These are phyloP conservation scores for Gymnopilus junonius DNA, from an alignment of 768 basidiomycete species.

Conservation along the genomic window DNA sequence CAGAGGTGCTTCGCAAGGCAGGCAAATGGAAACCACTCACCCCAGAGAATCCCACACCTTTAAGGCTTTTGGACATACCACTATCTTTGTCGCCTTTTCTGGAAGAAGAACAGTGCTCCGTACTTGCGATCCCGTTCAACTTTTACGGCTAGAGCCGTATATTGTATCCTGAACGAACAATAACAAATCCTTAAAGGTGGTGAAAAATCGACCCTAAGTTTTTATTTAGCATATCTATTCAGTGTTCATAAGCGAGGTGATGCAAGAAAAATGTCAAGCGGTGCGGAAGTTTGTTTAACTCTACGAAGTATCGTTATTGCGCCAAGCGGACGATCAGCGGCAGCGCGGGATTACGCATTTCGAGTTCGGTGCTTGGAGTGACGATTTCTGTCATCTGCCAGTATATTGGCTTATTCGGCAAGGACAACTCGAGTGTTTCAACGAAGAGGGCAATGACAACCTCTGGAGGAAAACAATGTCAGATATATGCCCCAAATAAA, in stretches of 20 bases:
- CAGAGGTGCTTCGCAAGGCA: constrained; percentile 29
- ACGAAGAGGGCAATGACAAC: constrained; percentile 26
- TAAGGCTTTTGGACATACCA: constrained; percentile 37
- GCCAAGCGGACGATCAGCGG: constrained; percentile 13
- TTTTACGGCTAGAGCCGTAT: constrained; percentile 16
- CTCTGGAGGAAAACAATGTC: constrained; percentile 17
- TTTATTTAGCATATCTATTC: too few relatives aligned
- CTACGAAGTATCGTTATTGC: neutral
- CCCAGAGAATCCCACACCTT: constrained; percentile 25
- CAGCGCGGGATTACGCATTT: constrained; percentile 2
- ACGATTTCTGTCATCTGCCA: constrained; percentile 34
- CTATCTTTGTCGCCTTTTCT: constrained; percentile 35
- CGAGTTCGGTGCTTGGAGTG: constrained; percentile 13
- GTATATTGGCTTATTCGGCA: constrained; percentile 24
- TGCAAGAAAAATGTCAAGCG: too few relatives aligned
- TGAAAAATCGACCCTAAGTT: too few relatives aligned
- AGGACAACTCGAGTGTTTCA: constrained; percentile 25
- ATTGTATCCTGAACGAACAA: too few relatives aligned
- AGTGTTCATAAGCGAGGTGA: too few relatives aligned
- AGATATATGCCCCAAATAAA: neutral
- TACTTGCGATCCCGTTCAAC: constrained; percentile 32
- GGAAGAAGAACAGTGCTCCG: constrained; percentile 41
- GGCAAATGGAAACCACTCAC: constrained; percentile 37
- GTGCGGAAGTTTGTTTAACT: neutral
- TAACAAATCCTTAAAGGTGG: too few relatives aligned